A percentile compares a stretch with the other conserved stretches of the same genome.
Evolutionary conservation across 2,329 filamentous ascomycete species (phyloP).

Genomic region (Botrytis fragariae): DNA sequence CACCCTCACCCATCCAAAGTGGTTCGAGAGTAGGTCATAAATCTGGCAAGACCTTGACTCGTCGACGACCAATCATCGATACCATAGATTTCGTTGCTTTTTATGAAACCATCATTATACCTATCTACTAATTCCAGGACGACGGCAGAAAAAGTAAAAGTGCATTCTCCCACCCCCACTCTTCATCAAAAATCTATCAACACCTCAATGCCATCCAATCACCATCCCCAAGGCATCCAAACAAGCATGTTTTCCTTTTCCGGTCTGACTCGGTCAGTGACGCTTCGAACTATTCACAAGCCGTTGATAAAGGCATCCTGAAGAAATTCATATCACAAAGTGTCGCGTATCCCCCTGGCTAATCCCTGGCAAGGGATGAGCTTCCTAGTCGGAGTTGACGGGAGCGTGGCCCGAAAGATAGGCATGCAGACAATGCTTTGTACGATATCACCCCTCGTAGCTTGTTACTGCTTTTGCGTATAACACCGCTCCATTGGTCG

Average conservation of each 20-base stretch:
- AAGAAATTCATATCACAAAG: background rate
- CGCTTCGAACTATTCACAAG: background rate
- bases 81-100: background rate
- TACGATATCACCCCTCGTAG: background rate
- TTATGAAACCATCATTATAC: background rate
- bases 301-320: background rate
- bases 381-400: background rate
- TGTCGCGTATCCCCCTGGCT: background rate
- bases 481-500: background rate
- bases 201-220: background rate
- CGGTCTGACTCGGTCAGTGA: background rate
- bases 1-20: background rate
- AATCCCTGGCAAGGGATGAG: background rate
- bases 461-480: background rate
- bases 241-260: background rate
- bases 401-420: background rate
- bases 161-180: background rate
- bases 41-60: background rate
- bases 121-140: background rate
- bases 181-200: background rate
- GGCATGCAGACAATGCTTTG: background rate
- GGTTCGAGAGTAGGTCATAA: background rate
- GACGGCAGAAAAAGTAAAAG: background rate
- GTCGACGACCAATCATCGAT: background rate
- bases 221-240: background rate